Evolutionary conservation across 2,329 filamentous ascomycete genomes (phyloP).

Genomic region (Zymoseptoria brevis): DNA sequence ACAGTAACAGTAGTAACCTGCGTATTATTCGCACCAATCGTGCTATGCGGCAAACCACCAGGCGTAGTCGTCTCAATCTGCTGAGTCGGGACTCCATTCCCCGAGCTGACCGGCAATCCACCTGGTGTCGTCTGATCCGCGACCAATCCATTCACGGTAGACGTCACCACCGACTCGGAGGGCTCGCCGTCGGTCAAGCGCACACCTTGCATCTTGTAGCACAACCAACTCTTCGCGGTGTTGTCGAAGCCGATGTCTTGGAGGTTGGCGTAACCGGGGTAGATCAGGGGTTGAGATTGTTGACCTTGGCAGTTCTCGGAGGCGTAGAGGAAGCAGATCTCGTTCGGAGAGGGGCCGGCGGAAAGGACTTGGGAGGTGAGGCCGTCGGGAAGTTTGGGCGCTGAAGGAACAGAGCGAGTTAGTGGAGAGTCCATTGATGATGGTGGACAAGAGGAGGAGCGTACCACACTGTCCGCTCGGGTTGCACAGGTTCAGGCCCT

Average conservation of each 20-base stretch:
- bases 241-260: constrained; percentile 3
- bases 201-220: constrained; percentile 3
- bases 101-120: not conserved
- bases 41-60: not conserved
- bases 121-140: not conserved
- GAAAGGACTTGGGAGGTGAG: constrained; percentile 5
- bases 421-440: not conserved
- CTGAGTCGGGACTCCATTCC: not conserved
- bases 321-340: constrained; percentile 8
- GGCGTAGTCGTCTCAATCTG: not conserved
- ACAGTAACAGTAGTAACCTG: not conserved
- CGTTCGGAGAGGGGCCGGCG: constrained; percentile 1
- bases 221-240: constrained; percentile 5
- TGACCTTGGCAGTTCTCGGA: constrained; percentile 4
- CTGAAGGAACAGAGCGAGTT: not conserved
- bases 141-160: not conserved
- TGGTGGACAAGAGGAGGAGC: not conserved
- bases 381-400: constrained; percentile 3
- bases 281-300: constrained; percentile 1
- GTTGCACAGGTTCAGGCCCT: constrained; percentile 9
- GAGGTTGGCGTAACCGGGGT: constrained; percentile 5
- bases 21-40: not conserved
- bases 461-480: constrained; percentile 3
- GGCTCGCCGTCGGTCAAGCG: not conserved
- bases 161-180: not conserved